Conservation (phyloP, 2,329 filamentous ascomycete genomes). For the Chaetomium sp. region DNA sequence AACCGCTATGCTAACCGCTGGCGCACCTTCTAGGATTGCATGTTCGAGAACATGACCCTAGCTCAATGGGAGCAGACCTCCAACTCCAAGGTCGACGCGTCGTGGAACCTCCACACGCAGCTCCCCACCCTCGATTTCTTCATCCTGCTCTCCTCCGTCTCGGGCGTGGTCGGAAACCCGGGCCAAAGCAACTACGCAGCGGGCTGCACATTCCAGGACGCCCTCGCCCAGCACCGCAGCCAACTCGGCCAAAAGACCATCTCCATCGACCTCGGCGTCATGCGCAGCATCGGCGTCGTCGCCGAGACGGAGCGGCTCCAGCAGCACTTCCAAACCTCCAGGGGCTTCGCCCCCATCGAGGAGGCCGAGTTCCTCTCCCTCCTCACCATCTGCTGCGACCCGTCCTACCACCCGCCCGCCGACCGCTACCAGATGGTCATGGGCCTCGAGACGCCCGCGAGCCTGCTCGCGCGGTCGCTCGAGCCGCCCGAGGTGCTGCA, state of each 20-base stretch:
- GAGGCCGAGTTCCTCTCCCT: no score
- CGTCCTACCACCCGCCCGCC: no score
- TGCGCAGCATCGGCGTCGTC: constrained; percentile 34
- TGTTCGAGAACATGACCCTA: constrained; percentile 23
- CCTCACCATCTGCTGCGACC: no score
- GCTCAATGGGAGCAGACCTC: constrained; percentile 41
- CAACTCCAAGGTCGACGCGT: constrained; percentile 46
- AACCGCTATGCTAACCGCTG: no score
- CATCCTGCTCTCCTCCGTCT: constrained; percentile 16
- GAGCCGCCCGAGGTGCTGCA: no score
- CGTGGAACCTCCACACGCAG: constrained; percentile 31
- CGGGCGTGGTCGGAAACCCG: background rate
- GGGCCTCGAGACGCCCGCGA: no score
- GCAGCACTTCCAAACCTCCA: no score
- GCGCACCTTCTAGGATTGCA: constrained; percentile 6
- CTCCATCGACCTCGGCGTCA: constrained; percentile 42
- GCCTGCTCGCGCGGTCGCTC: no score
- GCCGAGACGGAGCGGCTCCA: constrained; percentile 18
- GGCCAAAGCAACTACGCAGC: constrained; percentile 17
- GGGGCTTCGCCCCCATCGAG: no score
- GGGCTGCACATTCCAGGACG: constrained; percentile 22
- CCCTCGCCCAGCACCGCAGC: constrained; percentile 19
- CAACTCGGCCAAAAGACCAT: constrained; percentile 15
- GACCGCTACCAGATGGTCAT: no score
- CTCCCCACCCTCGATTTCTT: constrained; percentile 23